Evolutionary conservation across 108 stramenopile genomes (phyloP), one percentile per base, ranked within the genome.

Genomic region (Pseudonitzschia delicatissima): DNA sequence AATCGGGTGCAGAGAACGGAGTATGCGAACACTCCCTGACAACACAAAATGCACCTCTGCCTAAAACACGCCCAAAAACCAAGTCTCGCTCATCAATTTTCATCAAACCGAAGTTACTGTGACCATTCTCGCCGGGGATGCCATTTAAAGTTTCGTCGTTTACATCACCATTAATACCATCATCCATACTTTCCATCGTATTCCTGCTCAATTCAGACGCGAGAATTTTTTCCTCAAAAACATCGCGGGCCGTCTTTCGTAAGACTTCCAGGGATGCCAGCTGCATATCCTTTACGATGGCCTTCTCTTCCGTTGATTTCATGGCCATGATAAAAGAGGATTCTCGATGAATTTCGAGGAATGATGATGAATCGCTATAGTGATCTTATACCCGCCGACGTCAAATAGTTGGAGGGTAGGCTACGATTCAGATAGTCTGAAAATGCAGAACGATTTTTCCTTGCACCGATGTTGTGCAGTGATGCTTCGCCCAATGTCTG

Each of bases 21-120:
- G 60, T 5, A 26, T 28, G 40, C 20, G 36, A 21, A 42, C 60
- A 61, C 66, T 93, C 92, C 48, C 59, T 76, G 7, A 90, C 88
- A 6, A 85, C 68, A 58, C 88, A 90, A 64, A 93, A 93, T 23
- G 87, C 87, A 52, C 92, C 92, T n/a, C 85, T 64, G 2, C 92
- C 92, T 31, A 93, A 67, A 18, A 90, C 85, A 64, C 71, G 69
- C 8, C 92, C 92, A 1, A 87, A 28, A 18, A 53, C 62, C 15
- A 90, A 57, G 64, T 90, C 88, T 40, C 59, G 45, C 23, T 64
- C 31, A 28, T 61, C 59, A 23, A 73, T 58, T 53, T 48, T 60
- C 15, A 45, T 57, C 0, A 73, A 45, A 25, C 62, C 27, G 3
- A 42, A 45, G 5, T 55, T 32, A 17, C 12, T 31, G 4, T 27